Conservation (phyloP, 805 yeast species). For the Komagataella kurtzmanii region DNA sequence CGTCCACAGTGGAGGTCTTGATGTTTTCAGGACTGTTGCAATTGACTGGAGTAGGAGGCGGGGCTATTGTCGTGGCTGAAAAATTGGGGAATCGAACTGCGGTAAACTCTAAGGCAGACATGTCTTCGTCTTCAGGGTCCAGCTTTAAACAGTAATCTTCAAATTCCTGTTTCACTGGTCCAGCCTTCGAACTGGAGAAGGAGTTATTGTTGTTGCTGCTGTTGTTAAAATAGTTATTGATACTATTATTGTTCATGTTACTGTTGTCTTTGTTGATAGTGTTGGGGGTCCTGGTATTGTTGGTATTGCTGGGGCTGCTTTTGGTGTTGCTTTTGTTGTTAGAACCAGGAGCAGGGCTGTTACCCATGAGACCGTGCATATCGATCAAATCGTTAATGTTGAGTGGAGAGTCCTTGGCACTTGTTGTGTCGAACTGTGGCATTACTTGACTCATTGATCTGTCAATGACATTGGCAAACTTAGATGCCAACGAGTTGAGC, state of each 20-base stretch:
- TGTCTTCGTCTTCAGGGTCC: neutral
- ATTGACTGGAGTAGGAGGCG: neutral
- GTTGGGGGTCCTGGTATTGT: slow-evolving; percentile 1
- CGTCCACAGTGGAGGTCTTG: neutral
- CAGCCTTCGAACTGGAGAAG: slow-evolving; percentile 1
- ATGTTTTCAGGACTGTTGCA: neutral
- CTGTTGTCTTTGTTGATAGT: slow-evolving; percentile 1
- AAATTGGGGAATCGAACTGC: neutral
- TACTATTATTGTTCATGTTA: neutral
- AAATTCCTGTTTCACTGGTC: neutral
- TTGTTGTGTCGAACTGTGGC: neutral
- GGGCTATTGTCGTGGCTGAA: slow-evolving; percentile 3
- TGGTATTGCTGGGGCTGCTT: neutral
- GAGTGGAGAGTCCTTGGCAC: neutral
- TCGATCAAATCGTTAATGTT: slow-evolving; percentile 6
- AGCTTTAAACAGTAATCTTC: neutral
- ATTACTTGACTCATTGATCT: slow-evolving; percentile 3
- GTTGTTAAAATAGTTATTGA: neutral
- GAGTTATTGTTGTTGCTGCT: slow-evolving; percentile 2
- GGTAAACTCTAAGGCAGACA: neutral
- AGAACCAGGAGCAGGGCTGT: slow-evolving; percentile 1
- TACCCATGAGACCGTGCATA: slow-evolving; percentile 7
- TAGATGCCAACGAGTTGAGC: slow-evolving; percentile 30
- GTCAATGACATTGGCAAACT: slow-evolving; percentile 31
- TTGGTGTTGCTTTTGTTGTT: slow-evolving; percentile 1